Evolutionary conservation across 345 rosid species (phyloP), one percentile per base, ranked within the genome.

Genomic region (Eucalyptus pumila): DNA sequence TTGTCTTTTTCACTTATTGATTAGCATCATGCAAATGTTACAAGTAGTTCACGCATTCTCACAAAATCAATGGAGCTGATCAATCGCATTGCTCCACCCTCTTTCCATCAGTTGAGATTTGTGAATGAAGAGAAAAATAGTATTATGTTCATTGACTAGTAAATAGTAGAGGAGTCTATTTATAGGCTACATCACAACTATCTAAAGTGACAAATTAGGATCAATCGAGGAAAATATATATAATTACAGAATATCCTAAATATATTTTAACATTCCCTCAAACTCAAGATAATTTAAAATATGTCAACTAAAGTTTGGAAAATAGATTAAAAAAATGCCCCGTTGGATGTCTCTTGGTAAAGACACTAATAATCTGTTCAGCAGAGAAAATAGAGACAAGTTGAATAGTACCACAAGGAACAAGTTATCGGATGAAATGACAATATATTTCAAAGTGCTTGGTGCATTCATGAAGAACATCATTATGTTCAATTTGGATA

Each of bases 321-420:
- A 56, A 56, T 56, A 56, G 6, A 56, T 56, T 24, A 6, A 24
- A 56, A 24, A 56, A 56, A 56, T 4, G 27, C 6, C 60, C 6
- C 1, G 2, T 23, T 56, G 13, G 62, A 24, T 24, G 62, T 56
- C 13, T 24, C 30, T 56, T 56, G 13, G 62, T 56, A 24, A 52
- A 52, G 1, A 52, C 58, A 52, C 19, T 0, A 19, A 0, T 1
- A 52, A 56, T 24, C 0, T 24, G 2, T 56, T 56, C 3, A 56
- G 13, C 0, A 23, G 0, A 56, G 13, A 24, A 56, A 56, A 24
- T 24, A 9, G 62, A 56, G 62, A 24, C 14, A 56, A 56, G 27
- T 24, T 24, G 13, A 56, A 56, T 0, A 56, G 13, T 9, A 4
- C 30, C 30, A 1, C 2, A 1, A 21, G 30, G 13, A 56, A 23